These are phyloP conservation scores for cucumber (Cucumis sativus) DNA, from an alignment of 306 rosid species.

Conservation along the genomic window DNA sequence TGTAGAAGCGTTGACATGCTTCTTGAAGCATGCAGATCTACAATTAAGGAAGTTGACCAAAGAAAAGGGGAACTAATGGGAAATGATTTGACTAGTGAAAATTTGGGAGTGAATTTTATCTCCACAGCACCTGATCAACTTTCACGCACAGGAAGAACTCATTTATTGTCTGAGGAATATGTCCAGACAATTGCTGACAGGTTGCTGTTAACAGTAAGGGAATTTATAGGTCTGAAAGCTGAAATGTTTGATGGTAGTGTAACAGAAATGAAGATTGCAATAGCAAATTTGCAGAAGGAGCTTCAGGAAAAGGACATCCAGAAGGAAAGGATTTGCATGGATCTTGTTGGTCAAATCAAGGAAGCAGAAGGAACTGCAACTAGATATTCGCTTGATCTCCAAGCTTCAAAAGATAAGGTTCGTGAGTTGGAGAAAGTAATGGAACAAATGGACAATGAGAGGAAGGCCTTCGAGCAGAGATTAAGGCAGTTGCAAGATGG, in stretches of 20 bases:
- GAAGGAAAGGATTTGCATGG: slow-evolving; percentile 67
- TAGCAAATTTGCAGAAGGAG: slow-evolving; percentile 65
- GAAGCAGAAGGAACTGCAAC: slow-evolving; percentile 62
- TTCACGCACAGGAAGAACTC: slow-evolving; percentile 9
- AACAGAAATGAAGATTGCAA: slow-evolving; percentile 62
- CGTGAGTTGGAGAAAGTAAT: slow-evolving; percentile 45
- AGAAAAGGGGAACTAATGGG: slow-evolving; percentile 59
- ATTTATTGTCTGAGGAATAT: slow-evolving; percentile 39
- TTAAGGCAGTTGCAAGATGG: slow-evolving; percentile 43
- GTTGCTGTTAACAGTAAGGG: slow-evolving; percentile 47
- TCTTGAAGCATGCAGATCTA: slow-evolving; percentile 50
- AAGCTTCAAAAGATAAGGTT: slow-evolving; percentile 44
- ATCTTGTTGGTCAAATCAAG: slow-evolving; percentile 78
- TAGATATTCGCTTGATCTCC: slow-evolving; percentile 49
- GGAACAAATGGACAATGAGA: slow-evolving; percentile 41
- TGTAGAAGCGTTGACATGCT: slow-evolving; percentile 41
- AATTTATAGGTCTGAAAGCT: slow-evolving; percentile 44
- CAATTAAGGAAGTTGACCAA: slow-evolving; percentile 37
- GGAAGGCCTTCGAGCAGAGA: slow-evolving; percentile 44
- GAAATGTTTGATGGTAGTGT: slow-evolving; percentile 43
- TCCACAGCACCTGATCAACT: slow-evolving; percentile 11
- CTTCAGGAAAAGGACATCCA: slow-evolving; percentile 92
- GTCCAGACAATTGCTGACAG: slow-evolving; percentile 49
- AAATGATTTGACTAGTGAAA: slow-evolving; percentile 22
- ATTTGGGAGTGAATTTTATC: slow-evolving; percentile 11